Conservation (phyloP, 345 rosid genomes). For the Arabis hirsuta region DNA sequence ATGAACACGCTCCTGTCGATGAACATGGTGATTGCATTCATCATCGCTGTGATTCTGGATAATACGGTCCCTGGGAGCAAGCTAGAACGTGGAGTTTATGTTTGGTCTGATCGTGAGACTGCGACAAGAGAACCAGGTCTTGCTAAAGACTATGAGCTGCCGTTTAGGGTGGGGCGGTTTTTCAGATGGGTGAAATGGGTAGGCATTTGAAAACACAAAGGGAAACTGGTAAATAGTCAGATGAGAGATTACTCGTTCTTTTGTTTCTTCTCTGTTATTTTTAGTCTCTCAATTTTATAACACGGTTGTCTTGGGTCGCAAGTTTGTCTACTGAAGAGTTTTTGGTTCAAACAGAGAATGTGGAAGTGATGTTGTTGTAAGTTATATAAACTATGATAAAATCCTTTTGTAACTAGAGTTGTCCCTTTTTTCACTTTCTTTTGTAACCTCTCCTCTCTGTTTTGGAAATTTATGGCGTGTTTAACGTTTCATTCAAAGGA, state of each 20-base stretch:
- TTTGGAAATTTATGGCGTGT: background rate
- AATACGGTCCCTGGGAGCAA: constrained; percentile 92
- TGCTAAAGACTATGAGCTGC: constrained; percentile 83
- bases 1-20: constrained; percentile 79
- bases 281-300: constrained; percentile 22
- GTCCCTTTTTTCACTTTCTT: too few relatives aligned
- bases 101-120: constrained; percentile 86
- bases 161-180: constrained; percentile 77
- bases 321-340: constrained; percentile 38
- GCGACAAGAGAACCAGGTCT: constrained; percentile 89
- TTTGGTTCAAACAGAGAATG: constrained; percentile 18
- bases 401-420: constrained; percentile 29
- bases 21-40: constrained; percentile 88
- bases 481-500: background rate
- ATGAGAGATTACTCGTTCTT: constrained; percentile 22
- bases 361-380: constrained; percentile 38
- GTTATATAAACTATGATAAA: constrained; percentile 30
- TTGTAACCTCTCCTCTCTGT: background rate
- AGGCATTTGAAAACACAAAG: constrained; percentile 58
- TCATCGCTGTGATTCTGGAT: constrained; percentile 84
- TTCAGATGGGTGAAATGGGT: constrained; percentile 99
- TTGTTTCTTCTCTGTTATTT: constrained; percentile 14
- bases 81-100: constrained; percentile 92
- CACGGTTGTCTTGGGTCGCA: constrained; percentile 36
- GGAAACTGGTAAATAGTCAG: constrained; percentile 49